Percentiles rank a stretch among this genome's conserved stretches.
These are phyloP conservation scores for Claviceps fusiformis DNA, from an alignment of 2,329 filamentous ascomycete species.

Conservation along the genomic window DNA sequence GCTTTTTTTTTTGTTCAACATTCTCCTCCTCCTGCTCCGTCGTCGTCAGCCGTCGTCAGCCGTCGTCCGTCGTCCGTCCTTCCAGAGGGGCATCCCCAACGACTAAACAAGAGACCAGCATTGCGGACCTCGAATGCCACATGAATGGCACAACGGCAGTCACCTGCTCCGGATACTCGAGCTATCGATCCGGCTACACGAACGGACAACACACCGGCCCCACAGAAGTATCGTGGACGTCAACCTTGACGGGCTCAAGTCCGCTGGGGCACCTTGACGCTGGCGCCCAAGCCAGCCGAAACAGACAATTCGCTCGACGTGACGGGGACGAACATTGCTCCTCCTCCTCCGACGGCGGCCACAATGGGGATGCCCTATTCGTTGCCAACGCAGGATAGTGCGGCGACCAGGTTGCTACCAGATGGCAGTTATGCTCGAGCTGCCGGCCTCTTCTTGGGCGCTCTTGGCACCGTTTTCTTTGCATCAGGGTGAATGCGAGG, in stretches of 20 bases:
- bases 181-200: constrained; percentile 24
- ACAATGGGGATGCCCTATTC: constrained; percentile 6
- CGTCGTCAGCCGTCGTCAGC: not conserved
- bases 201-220: constrained; percentile 27
- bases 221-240: constrained; percentile 31
- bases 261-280: constrained; percentile 31
- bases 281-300: constrained; percentile 23
- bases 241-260: constrained; percentile 29
- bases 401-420: not conserved
- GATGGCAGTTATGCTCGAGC: not conserved
- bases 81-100: not conserved
- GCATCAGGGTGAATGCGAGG: not conserved
- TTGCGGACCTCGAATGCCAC: constrained; percentile 29
- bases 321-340: constrained; percentile 9
- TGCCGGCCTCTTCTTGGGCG: not conserved
- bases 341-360: constrained; percentile 4
- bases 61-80: not conserved
- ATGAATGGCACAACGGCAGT: constrained; percentile 29
- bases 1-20: too few species aligned
- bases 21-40: not conserved
- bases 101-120: constrained; percentile 17
- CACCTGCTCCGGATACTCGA: constrained; percentile 35
- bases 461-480: not conserved
- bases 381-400: constrained; percentile 2
- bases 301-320: constrained; percentile 16